Base-by-base conservation (phyloP, 108 stramenopile species). In the Fistulifera pelliculosa region DNA sequence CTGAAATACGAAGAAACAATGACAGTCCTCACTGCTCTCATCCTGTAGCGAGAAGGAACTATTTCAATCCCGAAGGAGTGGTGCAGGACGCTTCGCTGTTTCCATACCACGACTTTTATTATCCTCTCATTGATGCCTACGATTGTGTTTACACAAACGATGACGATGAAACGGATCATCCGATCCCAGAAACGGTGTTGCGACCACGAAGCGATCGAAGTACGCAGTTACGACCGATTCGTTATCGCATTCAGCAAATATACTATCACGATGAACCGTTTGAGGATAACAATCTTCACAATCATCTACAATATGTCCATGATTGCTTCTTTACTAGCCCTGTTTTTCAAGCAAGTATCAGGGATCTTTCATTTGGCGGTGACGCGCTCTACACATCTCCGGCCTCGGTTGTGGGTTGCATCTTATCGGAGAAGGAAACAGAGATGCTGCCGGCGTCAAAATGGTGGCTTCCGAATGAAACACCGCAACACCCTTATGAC, bases 91-190 rank as follows among this genome's bases (percentile, higher is more conserved):
- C 56, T 26, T 27, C 48, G 15, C 43, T 79, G 35, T 79, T 69
- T 48, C 77, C 77, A 1, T 79, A 79, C 54, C 74, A 79, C 39
- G 21, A 24, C 25, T 38, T 71, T 14, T 61, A 68, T 15, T 79
- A 79, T 54, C 54, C 67, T 12, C 50, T 79, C 13, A 27, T 79
- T 55, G 71, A 76, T 27, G 70, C 66, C 53, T 79, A 75, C 44
- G 71, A 79, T 40, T 49, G 54, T 12, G 38, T 75, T 16, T 43
- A 60, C 2, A 61, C 41, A 19, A 3, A 15, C 15, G 11, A 62
- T 35, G 31, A 35, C 3, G n/a, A n/a, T n/a, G n/a, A n/a, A n/a
- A n/a, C n/a, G n/a, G 31, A 35, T 6, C 31, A 35, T 35, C 31
- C 31, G 31, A 35, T 35, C 8, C 31, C 31, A 8, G n/a, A 35